Base-by-base conservation (phyloP, 2,329 filamentous ascomycete genomes). In the Trichoderma lentiforme region DNA sequence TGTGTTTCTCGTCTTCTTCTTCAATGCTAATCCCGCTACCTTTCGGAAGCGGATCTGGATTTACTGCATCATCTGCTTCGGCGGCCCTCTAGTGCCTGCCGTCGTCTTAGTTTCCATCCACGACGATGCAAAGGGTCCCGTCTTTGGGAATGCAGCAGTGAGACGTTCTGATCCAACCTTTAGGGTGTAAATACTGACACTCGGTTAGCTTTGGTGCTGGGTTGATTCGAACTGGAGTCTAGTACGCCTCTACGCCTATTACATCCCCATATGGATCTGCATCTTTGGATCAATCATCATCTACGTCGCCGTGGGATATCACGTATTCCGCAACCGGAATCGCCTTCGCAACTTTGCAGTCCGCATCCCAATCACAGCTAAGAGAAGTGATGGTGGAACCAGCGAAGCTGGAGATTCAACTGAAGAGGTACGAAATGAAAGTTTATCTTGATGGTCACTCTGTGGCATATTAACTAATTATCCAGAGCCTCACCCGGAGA, bases 21-120 rank as follows among this genome's bases (percentile, higher is more conserved):
- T 83, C 77, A 84, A 86, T 21, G 86, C 85, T 11, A 85, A 85
- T 62, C 87, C 87, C 0, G 89, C 89, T 1, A 88, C 90, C 66
- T 93, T 94, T 77, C 86, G 88, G 18, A 87, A 88, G 64, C 92
- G 92, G 76, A 86, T 90, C 67, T 92, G 91, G 86, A 86, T 89
- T 62, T 95, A 95, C 78, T 85, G 90, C 26, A 57, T 89, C 0
- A 80, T 90, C 60, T 93, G 91, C 78, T 95, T 94, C 72, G 92
- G 92, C 0, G 76, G 92, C 0, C 92, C 93, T 0, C 86, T 91
- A 24, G 81, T 93, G 9, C 90, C 92, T 0, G 88, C 91, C 0
- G 78, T 95, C 30, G 82, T 87, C 18, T 88, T 92, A 71, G 84
- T 94, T n/a, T 86, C 91, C 21, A 82, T 92, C 60, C 81, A 79